Evolutionary conservation across 768 basidiomycete genomes (phyloP).

Genomic region (Trichaptum fuscoviolaceum): DNA sequence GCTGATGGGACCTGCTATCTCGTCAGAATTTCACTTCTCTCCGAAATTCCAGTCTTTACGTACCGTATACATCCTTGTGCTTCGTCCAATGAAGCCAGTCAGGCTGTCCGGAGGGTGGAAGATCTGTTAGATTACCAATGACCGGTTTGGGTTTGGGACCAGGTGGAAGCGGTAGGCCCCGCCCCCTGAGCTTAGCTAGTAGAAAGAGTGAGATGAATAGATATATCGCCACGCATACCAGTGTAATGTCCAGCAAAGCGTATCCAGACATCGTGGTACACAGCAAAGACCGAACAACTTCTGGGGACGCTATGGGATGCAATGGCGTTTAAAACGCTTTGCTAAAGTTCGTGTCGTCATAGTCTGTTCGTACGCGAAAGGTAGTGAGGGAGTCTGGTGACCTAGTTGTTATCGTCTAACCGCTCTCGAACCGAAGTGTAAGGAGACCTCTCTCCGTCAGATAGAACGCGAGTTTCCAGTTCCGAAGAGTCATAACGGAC

Average conservation of each 20-base stretch:
- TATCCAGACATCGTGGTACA: background rate
- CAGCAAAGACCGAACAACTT: too few species aligned
- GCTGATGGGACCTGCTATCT: background rate
- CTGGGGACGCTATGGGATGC: too few species aligned
- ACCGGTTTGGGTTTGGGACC: slow-evolving; percentile 64
- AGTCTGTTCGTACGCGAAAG: too few species aligned
- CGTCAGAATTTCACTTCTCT: background rate
- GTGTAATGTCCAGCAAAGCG: background rate
- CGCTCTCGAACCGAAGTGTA: too few species aligned
- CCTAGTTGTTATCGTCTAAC: too few species aligned
- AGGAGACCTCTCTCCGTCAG: too few species aligned
- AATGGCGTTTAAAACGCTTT: too few species aligned
- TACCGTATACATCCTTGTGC: slow-evolving; percentile 15
- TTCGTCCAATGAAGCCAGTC: slow-evolving; percentile 62
- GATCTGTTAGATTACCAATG: slow-evolving; percentile 59
- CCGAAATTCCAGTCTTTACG: too few species aligned
- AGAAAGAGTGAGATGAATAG: slow-evolving; percentile 9
- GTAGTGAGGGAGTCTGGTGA: too few species aligned
- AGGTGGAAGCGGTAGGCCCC: slow-evolving; percentile 49
- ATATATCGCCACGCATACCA: background rate
- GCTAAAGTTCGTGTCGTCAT: too few species aligned
- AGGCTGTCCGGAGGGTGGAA: slow-evolving; percentile 49
- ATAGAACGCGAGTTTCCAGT: too few species aligned
- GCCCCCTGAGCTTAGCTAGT: slow-evolving; percentile 9
- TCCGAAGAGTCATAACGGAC: too few species aligned